A percentile compares a stretch with the other conserved stretches of the same genome.
Evolutionary conservation across 257 asterid species (phyloP).

Genomic region (Fraxinus quadrangulata): DNA sequence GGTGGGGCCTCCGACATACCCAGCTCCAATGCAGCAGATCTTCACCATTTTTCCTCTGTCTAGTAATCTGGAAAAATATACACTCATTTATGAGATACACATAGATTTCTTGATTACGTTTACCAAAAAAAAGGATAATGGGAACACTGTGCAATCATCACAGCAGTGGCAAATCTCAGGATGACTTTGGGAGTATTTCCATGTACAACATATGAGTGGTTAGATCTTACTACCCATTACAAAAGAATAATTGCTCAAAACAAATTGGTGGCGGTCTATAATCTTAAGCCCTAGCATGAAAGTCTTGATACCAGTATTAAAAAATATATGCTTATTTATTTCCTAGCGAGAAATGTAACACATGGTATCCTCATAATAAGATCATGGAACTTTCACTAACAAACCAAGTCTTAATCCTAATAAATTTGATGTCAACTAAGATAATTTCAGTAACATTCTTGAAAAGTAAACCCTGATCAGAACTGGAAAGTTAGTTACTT

Average conservation of each 20-base stretch:
- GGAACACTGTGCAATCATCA: background rate
- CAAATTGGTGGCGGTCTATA: too few species aligned
- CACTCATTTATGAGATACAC: constrained; percentile 1
- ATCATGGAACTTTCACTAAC: background rate
- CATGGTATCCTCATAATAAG: background rate
- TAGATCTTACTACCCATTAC: too few species aligned
- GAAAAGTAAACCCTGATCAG: background rate
- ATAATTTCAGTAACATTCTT: background rate
- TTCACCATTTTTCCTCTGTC: constrained; percentile 70
- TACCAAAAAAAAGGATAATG: background rate
- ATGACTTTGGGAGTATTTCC: background rate
- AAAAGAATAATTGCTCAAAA: too few species aligned
- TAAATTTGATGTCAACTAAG: too few species aligned
- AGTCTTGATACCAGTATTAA: background rate
- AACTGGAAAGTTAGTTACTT: background rate
- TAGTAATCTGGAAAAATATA: constrained; percentile 33
- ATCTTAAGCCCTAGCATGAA: background rate
- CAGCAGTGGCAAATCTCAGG: background rate
- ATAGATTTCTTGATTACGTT: constrained; percentile 4
- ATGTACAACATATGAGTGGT: too few species aligned
- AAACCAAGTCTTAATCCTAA: too few species aligned
- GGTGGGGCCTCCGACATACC: constrained; percentile 92
- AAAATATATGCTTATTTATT: too few species aligned
- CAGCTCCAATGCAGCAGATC: constrained; percentile 96
- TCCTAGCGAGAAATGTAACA: background rate